Percentiles rank a stretch among this genome's conserved stretches.
Evolutionary conservation across 2,329 filamentous ascomycete species (phyloP).

Genomic region (Pestalotiopsis sp.): DNA sequence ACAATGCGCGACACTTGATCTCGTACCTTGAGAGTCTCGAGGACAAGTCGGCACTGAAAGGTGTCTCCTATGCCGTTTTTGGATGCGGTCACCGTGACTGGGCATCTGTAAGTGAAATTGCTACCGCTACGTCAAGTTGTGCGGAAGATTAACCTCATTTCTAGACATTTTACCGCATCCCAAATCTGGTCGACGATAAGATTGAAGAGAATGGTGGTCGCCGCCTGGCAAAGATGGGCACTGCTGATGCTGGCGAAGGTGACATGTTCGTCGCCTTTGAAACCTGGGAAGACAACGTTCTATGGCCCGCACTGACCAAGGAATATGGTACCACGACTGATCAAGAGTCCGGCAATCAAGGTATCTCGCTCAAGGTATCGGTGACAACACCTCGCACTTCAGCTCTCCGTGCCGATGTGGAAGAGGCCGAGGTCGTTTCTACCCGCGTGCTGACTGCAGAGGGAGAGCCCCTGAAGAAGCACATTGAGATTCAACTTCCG

Average conservation of each 20-base stretch:
- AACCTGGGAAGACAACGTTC: constrained; percentile 62
- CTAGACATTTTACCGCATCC: constrained; percentile 45
- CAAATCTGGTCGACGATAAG: constrained; percentile 59
- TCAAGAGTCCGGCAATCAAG: constrained; percentile 43
- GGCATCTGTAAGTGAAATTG: constrained; percentile 55
- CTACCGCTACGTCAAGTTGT: constrained; percentile 52
- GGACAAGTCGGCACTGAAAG: constrained; percentile 39
- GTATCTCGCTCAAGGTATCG: constrained; percentile 6
- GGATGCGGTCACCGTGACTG: constrained; percentile 57
- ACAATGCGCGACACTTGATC: constrained; percentile 58
- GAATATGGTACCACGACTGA: constrained; percentile 34
- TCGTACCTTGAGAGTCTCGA: constrained; percentile 52
- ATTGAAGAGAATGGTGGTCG: constrained; percentile 52
- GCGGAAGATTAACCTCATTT: constrained; percentile 17
- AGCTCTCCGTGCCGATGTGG: constrained; percentile 47
- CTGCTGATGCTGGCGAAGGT: constrained; percentile 61
- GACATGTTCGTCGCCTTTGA: constrained; percentile 72
- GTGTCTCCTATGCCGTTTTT: constrained; percentile 56
- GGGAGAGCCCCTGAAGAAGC: constrained; percentile 46
- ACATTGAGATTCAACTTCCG: constrained; percentile 55
- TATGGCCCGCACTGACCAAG: constrained; percentile 51
- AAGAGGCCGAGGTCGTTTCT: constrained; percentile 47
- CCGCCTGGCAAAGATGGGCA: constrained; percentile 51
- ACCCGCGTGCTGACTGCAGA: constrained; percentile 45
- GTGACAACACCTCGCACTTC: constrained; percentile 37